Conservation (phyloP, 169 alveolate species). For the Eimeria necatrix region DNA sequence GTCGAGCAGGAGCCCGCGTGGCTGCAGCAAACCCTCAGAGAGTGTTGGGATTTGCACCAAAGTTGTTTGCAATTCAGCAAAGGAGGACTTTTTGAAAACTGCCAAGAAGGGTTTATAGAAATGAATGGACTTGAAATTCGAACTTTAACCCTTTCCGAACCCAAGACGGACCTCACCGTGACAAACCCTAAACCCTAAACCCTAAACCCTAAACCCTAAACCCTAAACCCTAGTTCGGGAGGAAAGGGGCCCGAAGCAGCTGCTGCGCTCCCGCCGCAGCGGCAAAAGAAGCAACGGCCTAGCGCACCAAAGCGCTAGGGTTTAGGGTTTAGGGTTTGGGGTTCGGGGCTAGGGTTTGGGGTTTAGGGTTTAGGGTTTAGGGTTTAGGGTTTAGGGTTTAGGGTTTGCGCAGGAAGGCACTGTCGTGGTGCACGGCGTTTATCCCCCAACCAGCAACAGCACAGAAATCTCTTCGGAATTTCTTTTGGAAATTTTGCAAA, state of each 20-base stretch:
- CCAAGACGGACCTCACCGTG: not conserved
- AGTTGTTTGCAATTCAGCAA: not conserved
- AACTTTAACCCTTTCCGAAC: not conserved
- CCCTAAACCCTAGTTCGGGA: not conserved
- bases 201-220: too few relatives aligned
- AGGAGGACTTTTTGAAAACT: not conserved
- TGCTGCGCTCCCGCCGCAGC: not conserved
- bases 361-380: too few relatives aligned
- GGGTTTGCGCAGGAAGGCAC: slow-evolving; percentile 9
- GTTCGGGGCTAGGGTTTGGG: too few relatives aligned
- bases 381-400: not conserved
- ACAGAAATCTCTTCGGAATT: slow-evolving; percentile 12
- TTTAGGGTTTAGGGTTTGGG: too few relatives aligned
- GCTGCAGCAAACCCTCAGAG: not conserved
- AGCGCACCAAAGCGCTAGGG: too few relatives aligned
- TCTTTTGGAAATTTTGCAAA: slow-evolving; percentile 3
- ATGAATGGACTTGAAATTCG: slow-evolving; percentile 4
- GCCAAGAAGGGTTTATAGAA: slow-evolving; percentile 24
- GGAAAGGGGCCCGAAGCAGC: not conserved
- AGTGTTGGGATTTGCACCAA: slow-evolving; percentile 22
- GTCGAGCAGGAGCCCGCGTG: not conserved
- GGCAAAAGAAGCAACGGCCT: too few relatives aligned
- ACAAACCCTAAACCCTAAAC: not conserved
- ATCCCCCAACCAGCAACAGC: slow-evolving; percentile 16
- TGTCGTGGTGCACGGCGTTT: slow-evolving; percentile 15